Conservation (phyloP, 768 basidiomycete genomes). For the Goffeauzyma gilvescens region DNA sequence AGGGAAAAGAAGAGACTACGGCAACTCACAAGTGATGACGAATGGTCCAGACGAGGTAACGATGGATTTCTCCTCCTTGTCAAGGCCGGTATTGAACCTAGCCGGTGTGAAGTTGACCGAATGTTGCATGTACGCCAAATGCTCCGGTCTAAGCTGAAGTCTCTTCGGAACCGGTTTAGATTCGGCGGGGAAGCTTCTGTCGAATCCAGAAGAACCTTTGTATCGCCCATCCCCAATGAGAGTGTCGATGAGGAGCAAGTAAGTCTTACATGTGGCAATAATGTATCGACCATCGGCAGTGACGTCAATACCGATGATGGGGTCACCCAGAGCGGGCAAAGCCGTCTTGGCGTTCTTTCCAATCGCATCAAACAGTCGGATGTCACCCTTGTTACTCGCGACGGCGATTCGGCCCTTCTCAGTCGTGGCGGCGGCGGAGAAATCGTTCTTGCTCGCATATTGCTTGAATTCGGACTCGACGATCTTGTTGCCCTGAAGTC, state of each 20-base stretch:
- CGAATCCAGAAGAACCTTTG: constrained; percentile 67
- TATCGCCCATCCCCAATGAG: constrained; percentile 80
- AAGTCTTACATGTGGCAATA: constrained; percentile 85
- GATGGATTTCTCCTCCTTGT: constrained; percentile 79
- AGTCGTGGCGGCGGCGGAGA: constrained; percentile 81
- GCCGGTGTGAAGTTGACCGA: constrained; percentile 78
- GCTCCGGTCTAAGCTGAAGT: constrained; percentile 70
- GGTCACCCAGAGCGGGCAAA: constrained; percentile 80
- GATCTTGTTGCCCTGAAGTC: constrained; percentile 74
- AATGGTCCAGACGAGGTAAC: constrained; percentile 83
- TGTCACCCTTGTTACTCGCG: constrained; percentile 89
- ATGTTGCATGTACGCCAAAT: constrained; percentile 83
- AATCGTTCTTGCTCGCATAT: constrained; percentile 83
- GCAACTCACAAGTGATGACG: constrained; percentile 64
- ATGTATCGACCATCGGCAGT: constrained; percentile 86
- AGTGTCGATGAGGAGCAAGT: constrained; percentile 82
- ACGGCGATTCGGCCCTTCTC: constrained; percentile 71
- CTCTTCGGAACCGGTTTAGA: constrained; percentile 80
- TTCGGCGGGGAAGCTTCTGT: constrained; percentile 81
- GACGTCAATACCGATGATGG: constrained; percentile 83
- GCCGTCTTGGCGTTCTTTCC: constrained; percentile 99
- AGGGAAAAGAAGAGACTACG: too few relatives aligned
- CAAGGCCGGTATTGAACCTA: constrained; percentile 82
- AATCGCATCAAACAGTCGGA: constrained; percentile 80
- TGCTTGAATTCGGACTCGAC: constrained; percentile 92